Evolutionary conservation across 805 yeast genomes (phyloP), one percentile per base, ranked within the genome.

Genomic region (Saccharomycopsis microspora): DNA sequence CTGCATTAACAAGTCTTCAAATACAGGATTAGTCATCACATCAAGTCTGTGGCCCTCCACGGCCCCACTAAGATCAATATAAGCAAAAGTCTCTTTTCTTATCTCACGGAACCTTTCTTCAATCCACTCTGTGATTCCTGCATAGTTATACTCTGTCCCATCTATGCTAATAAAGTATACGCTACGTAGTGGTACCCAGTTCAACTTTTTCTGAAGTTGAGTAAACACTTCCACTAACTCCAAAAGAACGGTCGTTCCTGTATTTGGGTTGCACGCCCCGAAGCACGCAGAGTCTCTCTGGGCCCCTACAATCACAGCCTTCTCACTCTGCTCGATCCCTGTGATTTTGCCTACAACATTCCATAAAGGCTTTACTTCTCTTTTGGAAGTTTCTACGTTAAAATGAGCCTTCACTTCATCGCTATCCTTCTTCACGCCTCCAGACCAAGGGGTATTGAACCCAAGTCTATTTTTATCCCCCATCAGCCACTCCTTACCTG

Each of bases 131-230:
- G 88, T 72, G n/a, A 85, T 71, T 0, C 97, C 97, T 0, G 93
- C 95, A 55, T 72, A 66, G 59, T 88, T 88, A 57, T 82, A 87
- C 52, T 80, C 78, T 0, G 83, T 67, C 1, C 85, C 96, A 57
- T 89, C 95, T 67, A 84, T 87, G 0, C 95, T 85, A 0, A 78
- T 77, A 64, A 89, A 88, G 58, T 82, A 81, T 9, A 89, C 80
- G 3, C 89, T 72, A 60, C 97, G 74, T 38, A 87, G 62, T 0
- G 97, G 97, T 42, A 70, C 67, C 97, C 97, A 89, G 51, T 80
- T 77, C 56, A 72, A 73, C 36, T 78, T 69, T 45, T 76, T 69
- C 50, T 75, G 79, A 61, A 88, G 66, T 31, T 76, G 69, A 27
- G 85, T 77, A 46, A 88, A 76, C 0, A 84, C 61, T 48, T 82